Evolutionary conservation across 495 filamentous ascomycete species (phyloP).

Genomic region (Penicillium canescens): DNA sequence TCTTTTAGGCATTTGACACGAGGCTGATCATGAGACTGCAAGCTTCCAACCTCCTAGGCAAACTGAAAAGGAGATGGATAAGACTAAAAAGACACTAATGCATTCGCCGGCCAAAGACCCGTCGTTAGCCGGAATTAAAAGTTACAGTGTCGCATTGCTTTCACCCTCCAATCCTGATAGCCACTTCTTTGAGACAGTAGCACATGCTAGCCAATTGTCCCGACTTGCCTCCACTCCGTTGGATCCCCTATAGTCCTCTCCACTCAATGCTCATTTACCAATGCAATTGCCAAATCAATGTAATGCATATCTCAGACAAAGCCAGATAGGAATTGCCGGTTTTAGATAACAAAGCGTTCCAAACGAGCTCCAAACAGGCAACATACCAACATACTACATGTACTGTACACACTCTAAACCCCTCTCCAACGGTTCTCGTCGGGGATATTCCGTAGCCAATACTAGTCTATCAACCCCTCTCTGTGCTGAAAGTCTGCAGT

Average conservation of each 20-base stretch:
- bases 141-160: slow-evolving; percentile 33
- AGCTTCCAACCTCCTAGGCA: background rate
- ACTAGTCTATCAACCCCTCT: slow-evolving; percentile 26
- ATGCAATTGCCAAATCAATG: background rate
- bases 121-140: slow-evolving; percentile 32
- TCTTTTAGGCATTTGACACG: too few relatives aligned
- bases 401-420: slow-evolving; percentile 7
- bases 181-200: slow-evolving; percentile 18
- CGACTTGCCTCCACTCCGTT: background rate
- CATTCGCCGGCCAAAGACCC: slow-evolving; percentile 22
- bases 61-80: slow-evolving; percentile 13
- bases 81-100: slow-evolving; percentile 13
- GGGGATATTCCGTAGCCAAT: slow-evolving; percentile 18
- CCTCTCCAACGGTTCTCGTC: slow-evolving; percentile 24
- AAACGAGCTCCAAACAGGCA: too few relatives aligned
- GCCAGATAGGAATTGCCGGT: too few relatives aligned
- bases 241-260: background rate
- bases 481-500: slow-evolving; percentile 6
- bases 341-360: too few relatives aligned
- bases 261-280: background rate
- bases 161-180: slow-evolving; percentile 9
- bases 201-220: slow-evolving; percentile 9
- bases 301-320: too few relatives aligned
- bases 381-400: too few relatives aligned
- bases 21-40: too few relatives aligned